Evolutionary conservation across 1,284 basidiomycete species (phyloP), one percentile per base, ranked within the genome.

Genomic region (Leccinum variabile): DNA sequence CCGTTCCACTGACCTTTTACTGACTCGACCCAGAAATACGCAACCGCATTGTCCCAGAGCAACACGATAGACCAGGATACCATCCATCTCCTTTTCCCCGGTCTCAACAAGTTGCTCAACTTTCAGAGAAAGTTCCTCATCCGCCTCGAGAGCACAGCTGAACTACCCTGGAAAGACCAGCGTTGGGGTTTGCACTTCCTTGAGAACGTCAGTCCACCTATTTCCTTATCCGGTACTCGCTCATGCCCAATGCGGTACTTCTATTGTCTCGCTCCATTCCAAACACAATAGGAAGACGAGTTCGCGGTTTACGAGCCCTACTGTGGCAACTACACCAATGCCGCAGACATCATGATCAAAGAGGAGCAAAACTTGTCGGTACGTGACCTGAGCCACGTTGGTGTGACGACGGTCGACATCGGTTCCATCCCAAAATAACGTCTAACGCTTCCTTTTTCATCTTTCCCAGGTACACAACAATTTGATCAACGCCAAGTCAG

Each of bases 51-150:
- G 62, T 84, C 92, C 8, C 86, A 91, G 75, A 87, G 86, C 69
- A 92, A 93, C 69, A 84, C 94, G 62, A 88, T 99, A 66, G 91
- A 96, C 70, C 90, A 94, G 67, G 97, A 98, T 76, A 97, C 95
- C 52, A 92, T 98, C 59, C 95, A 98, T 78, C 84, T 91, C 63
- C 89, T 99, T 63, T 99, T 99, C 78, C 94, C 97, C 9, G 95
- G 95, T 76, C 83, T 99, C 65, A 94, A 96, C 81, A 92, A 95
- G 75, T 86, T 99, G 25, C 85, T 98, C 68, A 98, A 99, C 76
- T 97, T 99, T 71, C 97, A 98, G 74, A 88, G 97, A 67, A 91
- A 93, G 75, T 98, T 99, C 79, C 86, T 98, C 63, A 98, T 98
- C 77, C 92, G 91, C 63, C 82, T 99, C 39, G 95, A 98, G 77